Evolutionary conservation across 192 early-diverging fungal species (phyloP), one percentile per base, ranked within the genome.

Genomic region (Kappamyces sp.): DNA sequence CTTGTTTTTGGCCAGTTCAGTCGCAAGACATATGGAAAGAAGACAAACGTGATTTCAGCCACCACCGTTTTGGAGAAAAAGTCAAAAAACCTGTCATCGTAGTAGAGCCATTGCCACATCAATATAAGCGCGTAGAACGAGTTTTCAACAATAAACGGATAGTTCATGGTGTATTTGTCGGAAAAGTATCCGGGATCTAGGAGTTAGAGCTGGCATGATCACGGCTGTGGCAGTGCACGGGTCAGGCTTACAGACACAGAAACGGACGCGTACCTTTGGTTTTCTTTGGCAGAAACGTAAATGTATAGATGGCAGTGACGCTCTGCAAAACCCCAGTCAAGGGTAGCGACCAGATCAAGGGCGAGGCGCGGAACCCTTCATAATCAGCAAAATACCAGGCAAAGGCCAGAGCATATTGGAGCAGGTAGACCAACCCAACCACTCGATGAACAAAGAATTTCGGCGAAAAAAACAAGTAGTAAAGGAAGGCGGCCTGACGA

Each of bases 111-210:
- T 40, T 66, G 65, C 34, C 32, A 66, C 15, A 66, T 39, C 37
- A 67, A 67, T 6, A 66, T 66, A 15, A 66, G 31, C n/a, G 65
- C 65, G 64, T 57, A 66, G 54, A 66, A 66, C 13, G 63, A 67
- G 65, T 66, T 66, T 51, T 66, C 65, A 62, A 68, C 51, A 38
- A 66, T 58, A 41, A 66, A 66, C 2, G 47, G 49, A 50, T 68
- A 66, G 33, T 7, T 32, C 51, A 66, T 46, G 39, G 61, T 66
- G 36, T 33, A 58, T 51, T 68, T 66, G 47, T 66, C 65, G 32
- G 48, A 47, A 49, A 66, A 66, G 64, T 66, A 66, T 0, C 64
- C 64, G 3, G 10, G n/a, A 46, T 63, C 62, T 46, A 46, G 12
- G 12, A n/a, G 23, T 46, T n/a, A 46, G 44, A 12, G 23, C 23